A percentile compares a stretch with the other conserved stretches of the same genome.
Conservation (phyloP, 208 protist genomes). For the Crithidia bombi region DNA sequence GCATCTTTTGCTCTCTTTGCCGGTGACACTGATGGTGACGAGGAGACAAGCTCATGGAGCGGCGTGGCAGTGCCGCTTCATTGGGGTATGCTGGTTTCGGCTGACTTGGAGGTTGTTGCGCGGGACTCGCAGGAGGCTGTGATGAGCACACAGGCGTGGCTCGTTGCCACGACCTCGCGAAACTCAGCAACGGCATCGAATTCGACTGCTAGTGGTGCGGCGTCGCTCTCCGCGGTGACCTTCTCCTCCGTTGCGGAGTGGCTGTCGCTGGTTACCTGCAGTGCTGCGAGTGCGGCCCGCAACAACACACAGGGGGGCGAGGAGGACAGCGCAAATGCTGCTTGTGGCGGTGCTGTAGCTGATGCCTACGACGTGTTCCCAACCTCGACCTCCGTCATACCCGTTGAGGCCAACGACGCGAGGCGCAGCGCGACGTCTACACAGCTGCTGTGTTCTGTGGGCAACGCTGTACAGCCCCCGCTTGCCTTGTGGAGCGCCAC, state of each 20-base stretch:
- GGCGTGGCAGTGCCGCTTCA: not conserved
- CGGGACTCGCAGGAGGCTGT: conserved; percentile 3
- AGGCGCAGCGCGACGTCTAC: too few species aligned
- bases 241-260: not conserved
- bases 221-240: not conserved
- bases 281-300: not conserved
- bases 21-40: too few species aligned
- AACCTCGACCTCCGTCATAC: conserved; percentile 1
- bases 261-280: conserved; percentile 7
- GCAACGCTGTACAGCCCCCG: not conserved
- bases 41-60: not conserved
- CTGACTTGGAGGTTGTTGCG: conserved; percentile 21
- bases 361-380: not conserved
- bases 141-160: conserved; percentile 11
- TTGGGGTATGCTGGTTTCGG: conserved; percentile 5
- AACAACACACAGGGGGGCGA: not conserved
- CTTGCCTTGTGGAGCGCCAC: not conserved
- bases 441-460: not conserved
- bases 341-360: not conserved
- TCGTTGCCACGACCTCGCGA: not conserved
- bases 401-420: not conserved
- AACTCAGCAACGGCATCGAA: not conserved
- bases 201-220: too few species aligned
- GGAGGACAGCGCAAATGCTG: not conserved
- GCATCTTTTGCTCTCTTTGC: conserved; percentile 13